phyloP scores from a whole-genome alignment of 306 rosid species.

The Albizia julibrissin region DNA sequence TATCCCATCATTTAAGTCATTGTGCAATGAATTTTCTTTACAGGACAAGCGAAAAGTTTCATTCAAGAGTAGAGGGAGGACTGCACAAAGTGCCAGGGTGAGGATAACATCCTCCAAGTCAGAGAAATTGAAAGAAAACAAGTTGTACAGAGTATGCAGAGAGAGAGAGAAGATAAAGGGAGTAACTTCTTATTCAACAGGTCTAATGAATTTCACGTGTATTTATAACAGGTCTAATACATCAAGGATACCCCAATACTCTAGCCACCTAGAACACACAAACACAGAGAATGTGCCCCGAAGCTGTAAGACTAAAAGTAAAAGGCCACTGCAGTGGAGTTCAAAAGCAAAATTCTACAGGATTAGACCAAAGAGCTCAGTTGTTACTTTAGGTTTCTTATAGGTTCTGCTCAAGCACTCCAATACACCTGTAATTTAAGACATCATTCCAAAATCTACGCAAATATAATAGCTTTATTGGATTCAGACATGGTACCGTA shows the following conservation, averaged over 20 bases:
- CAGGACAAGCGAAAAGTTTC: background rate
- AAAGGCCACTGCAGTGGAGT: background rate
- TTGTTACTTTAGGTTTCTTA: constrained; percentile 11
- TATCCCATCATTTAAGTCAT: constrained; percentile 22
- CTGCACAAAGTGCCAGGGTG: background rate
- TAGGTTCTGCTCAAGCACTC: background rate
- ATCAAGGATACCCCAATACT: constrained; percentile 5
- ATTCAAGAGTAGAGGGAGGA: background rate
- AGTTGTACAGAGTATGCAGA: too few species aligned
- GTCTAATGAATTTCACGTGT: too few species aligned
- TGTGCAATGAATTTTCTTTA: background rate
- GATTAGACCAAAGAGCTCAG: constrained; percentile 16
- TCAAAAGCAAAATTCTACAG: background rate
- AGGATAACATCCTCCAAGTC: background rate
- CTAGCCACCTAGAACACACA: constrained; percentile 39
- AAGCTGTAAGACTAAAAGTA: background rate
- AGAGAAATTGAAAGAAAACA: background rate
- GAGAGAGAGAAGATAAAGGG: too few species aligned
- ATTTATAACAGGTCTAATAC: background rate
- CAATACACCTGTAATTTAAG: background rate
- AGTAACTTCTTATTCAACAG: too few species aligned
- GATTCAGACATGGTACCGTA: background rate
- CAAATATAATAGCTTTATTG: background rate
- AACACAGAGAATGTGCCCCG: background rate
- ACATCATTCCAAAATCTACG: background rate